Evolutionary conservation across 2,329 filamentous ascomycete genomes (phyloP), one percentile per base, ranked within the genome.

Genomic region (Verticillium albo-atrum): DNA sequence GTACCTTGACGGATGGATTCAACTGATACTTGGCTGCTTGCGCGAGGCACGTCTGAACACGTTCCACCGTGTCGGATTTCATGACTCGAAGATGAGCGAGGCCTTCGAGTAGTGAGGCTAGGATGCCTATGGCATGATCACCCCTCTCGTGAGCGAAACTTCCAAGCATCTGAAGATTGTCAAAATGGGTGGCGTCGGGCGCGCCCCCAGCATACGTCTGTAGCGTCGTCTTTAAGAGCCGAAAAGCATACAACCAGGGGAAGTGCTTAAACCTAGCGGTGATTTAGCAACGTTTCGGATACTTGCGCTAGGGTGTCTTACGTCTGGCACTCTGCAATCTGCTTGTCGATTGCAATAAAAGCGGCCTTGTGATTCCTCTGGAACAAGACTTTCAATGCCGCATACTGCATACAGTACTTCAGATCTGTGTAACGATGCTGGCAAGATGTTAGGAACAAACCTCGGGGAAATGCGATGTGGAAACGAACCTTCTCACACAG

Each of bases 391-490:
- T 89, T 88, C 55, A 88, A 81, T 60, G 89, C 83, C 17, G 92
- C 76, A 69, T 91, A 90, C 64, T 91, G 85, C 82, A 92, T 91
- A 62, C 85, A 86, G 72, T 92, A 92, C 70, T 91, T 92, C 42
- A 92, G 73, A 65, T 93, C 90, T 27, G 75, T 68, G 61, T 86
- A 80, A 54, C 82, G 79, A 62, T 85, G 82, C 76, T 85, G 26
- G 23, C 2, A 9, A 15, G 7, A 6, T 12, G 57, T 71, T 32
- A 70, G 62, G 66, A 50, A 1, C 20, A 7, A n/a, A 4, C 26
- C 6, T 25, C 25, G 42, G 6, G n/a, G 26, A 7, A 6, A 15
- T 12, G 23, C n/a, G 20, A 17, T 23, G 2, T 25, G 5, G 56
- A 59, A 34, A 60, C 68, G 63, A 72, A 86, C 84, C 74, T 87